phyloP scores from a whole-genome alignment of 129 eudicot species.

The Centrapalus pauciflorus region DNA sequence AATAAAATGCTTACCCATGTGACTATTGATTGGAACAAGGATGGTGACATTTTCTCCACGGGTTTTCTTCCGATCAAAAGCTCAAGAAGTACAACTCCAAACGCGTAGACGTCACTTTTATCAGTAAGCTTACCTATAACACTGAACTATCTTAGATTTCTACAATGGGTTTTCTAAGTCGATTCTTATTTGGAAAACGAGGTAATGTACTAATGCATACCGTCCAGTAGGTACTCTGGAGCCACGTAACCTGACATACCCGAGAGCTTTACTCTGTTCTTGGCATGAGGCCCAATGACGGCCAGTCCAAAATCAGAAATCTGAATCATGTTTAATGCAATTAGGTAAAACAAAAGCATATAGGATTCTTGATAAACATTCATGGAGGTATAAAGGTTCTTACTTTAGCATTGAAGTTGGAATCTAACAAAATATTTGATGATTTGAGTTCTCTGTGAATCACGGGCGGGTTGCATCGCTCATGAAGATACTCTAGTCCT shows the following conservation, averaged over 20 bases:
- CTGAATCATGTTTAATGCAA: slow-evolving; percentile 35
- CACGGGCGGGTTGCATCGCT: slow-evolving; percentile 81
- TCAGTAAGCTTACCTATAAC: slow-evolving; percentile 85
- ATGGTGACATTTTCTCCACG: slow-evolving; percentile 64
- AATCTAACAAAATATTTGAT: slow-evolving; percentile 85
- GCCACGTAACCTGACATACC: slow-evolving; percentile 85
- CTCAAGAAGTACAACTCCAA: slow-evolving; percentile 89
- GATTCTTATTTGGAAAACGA: background rate
- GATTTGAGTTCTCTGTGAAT: slow-evolving; percentile 90
- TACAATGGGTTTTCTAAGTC: too few species aligned
- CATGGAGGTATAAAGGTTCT: background rate
- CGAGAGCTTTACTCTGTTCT: slow-evolving; percentile 60
- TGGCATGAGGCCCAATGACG: slow-evolving; percentile 46
- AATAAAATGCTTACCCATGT: slow-evolving; percentile 59
- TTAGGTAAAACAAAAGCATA: slow-evolving; percentile 8
- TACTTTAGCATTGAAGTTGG: slow-evolving; percentile 92
- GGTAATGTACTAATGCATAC: slow-evolving; percentile 35
- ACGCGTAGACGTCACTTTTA: slow-evolving; percentile 93
- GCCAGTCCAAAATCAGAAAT: slow-evolving; percentile 91
- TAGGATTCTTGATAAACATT: background rate
- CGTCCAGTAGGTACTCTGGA: slow-evolving; percentile 84
- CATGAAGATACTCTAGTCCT: slow-evolving; percentile 91
- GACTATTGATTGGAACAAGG: slow-evolving; percentile 73
- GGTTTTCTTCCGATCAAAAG: slow-evolving; percentile 86
- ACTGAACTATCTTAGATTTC: background rate